Evolutionary conservation across 208 protist genomes (phyloP).

Genomic region (Plasmodiophora brassicae): DNA sequence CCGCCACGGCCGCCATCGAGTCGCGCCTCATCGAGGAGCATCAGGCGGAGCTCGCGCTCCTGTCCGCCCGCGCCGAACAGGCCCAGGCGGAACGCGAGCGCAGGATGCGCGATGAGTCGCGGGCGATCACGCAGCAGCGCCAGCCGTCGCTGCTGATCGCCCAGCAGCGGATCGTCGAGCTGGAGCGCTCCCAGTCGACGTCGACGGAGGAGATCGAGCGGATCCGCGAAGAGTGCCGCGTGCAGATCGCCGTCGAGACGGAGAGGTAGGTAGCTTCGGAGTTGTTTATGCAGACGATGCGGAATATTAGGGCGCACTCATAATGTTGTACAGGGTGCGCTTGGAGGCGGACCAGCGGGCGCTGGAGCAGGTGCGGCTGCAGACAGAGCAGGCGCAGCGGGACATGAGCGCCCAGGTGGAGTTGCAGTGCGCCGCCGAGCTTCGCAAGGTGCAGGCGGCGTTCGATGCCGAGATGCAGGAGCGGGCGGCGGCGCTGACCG

Average conservation of each 20-base stretch:
- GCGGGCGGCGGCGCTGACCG: neutral
- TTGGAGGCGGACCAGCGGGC: neutral
- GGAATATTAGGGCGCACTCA: too few species aligned
- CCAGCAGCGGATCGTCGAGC: neutral
- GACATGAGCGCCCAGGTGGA: neutral
- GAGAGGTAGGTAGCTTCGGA: neutral
- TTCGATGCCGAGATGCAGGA: neutral
- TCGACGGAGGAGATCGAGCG: neutral
- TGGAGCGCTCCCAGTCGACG: neutral
- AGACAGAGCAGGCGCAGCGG: neutral
- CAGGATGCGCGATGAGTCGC: too few species aligned
- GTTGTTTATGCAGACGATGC: neutral
- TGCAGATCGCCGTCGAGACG: neutral
- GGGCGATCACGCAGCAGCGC: too few species aligned
- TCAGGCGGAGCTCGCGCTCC: neutral
- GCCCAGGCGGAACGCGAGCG: too few species aligned
- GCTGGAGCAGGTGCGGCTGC: neutral
- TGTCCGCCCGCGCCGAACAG: neutral
- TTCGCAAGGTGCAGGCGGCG: neutral
- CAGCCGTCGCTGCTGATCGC: neutral
- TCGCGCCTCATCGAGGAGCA: neutral
- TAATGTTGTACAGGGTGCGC: neutral
- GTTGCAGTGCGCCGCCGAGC: neutral
- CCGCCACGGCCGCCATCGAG: neutral
- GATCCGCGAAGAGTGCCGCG: neutral